Evolutionary conservation across 352 stramenopile genomes (phyloP).

Genomic region (Phytophthora meadii): DNA sequence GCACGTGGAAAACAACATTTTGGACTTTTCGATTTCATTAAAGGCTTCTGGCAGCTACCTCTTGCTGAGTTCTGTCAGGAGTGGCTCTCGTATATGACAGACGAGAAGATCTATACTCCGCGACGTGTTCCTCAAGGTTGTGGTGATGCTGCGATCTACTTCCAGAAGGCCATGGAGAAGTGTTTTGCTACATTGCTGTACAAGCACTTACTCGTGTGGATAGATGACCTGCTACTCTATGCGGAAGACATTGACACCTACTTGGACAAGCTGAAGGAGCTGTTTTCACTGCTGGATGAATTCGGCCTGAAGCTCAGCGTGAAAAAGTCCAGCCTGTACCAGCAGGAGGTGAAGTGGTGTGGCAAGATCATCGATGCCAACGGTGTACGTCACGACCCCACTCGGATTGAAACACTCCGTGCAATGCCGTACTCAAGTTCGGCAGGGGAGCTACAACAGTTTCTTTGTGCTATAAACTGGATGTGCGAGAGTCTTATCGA

Average conservation of each 20-base stretch:
- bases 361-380: not conserved
- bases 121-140: slow-evolving; percentile 20
- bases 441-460: no score
- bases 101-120: slow-evolving; percentile 32
- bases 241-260: slow-evolving; percentile 27
- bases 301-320: slow-evolving; percentile 11
- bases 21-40: no score
- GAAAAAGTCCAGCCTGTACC: not conserved
- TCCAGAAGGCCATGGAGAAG: slow-evolving; percentile 17
- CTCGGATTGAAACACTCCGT: not conserved
- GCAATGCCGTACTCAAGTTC: not conserved
- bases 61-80: slow-evolving; percentile 6
- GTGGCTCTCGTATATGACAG: slow-evolving; percentile 25
- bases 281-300: slow-evolving; percentile 23
- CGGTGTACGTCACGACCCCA: not conserved
- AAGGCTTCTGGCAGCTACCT: no score
- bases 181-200: slow-evolving; percentile 10
- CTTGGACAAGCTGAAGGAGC: slow-evolving; percentile 18
- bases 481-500: no score
- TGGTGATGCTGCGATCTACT: slow-evolving; percentile 12
- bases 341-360: not conserved
- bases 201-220: slow-evolving; percentile 7
- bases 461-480: no score
- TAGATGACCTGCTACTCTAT: slow-evolving; percentile 33
- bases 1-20: no score